A percentile compares a stretch with the other conserved stretches of the same genome.
Evolutionary conservation across 2,329 filamentous ascomycete genomes (phyloP).

Genomic region (Phialophora expanda): DNA sequence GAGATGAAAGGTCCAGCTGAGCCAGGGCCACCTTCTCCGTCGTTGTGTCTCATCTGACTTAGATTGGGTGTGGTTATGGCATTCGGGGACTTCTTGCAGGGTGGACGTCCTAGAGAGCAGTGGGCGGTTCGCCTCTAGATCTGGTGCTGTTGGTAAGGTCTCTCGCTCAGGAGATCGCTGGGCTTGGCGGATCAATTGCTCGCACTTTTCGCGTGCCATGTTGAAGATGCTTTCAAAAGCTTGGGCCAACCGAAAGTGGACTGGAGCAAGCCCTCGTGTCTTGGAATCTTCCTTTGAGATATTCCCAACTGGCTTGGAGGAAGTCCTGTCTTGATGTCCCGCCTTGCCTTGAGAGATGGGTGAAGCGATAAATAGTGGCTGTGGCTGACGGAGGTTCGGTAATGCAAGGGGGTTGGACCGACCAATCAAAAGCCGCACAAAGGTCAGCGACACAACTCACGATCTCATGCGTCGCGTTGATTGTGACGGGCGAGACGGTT

Average conservation of each 20-base stretch:
- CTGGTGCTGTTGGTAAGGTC: slow-evolving; percentile 31
- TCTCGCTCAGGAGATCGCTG: slow-evolving; percentile 15
- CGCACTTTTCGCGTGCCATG: neutral
- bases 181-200: neutral
- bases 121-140: slow-evolving; percentile 8
- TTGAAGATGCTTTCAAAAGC: neutral
- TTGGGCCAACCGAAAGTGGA: neutral
- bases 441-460: slow-evolving; percentile 20
- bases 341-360: neutral
- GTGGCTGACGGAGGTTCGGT: neutral
- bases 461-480: neutral
- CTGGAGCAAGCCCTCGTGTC: neutral
- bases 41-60: neutral
- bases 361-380: neutral
- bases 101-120: neutral
- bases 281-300: neutral
- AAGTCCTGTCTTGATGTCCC: neutral
- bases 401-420: neutral
- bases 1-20: slow-evolving; percentile 19
- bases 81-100: neutral
- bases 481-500: neutral
- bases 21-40: slow-evolving; percentile 21
- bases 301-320: neutral
- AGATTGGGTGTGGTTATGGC: neutral
- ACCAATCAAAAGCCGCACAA: slow-evolving; percentile 24